Percentiles rank a stretch among this genome's conserved stretches.
These are phyloP conservation scores for Digitaria exilis DNA, from an alignment of 202 grass and related monocot genomes.

Conservation along the genomic window DNA sequence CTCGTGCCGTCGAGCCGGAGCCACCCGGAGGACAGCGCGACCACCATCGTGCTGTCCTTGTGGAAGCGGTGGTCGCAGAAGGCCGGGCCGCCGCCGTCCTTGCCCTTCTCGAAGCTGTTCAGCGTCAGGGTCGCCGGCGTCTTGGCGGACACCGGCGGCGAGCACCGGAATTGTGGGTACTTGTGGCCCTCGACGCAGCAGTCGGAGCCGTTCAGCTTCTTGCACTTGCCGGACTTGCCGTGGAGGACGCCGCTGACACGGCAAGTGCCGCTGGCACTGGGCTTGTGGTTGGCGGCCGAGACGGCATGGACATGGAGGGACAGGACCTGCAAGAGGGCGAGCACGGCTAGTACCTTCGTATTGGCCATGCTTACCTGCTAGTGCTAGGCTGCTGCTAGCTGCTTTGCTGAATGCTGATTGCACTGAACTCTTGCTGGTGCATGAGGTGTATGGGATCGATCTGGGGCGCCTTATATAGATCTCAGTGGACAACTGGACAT, in stretches of 20 bases:
- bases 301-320: constrained; percentile 35
- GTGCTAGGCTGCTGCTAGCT: too few species aligned
- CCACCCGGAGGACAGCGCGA: constrained; percentile 36
- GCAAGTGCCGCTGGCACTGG: constrained; percentile 32
- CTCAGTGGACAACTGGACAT: background rate
- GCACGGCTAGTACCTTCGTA: constrained; percentile 19
- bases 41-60: constrained; percentile 35
- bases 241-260: constrained; percentile 47
- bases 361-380: constrained; percentile 10
- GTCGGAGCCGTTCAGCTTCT: constrained; percentile 23
- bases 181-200: constrained; percentile 41
- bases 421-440: background rate
- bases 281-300: background rate
- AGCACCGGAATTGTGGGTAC: constrained; percentile 63
- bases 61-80: constrained; percentile 44
- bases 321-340: constrained; percentile 44
- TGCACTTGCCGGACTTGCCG: constrained; percentile 54
- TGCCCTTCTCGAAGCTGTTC: constrained; percentile 44
- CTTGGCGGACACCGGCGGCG: constrained; percentile 40
- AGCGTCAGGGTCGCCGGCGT: constrained; percentile 51
- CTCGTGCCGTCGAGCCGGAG: background rate
- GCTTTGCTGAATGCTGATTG: background rate
- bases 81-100: constrained; percentile 41
- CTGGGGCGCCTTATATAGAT: background rate
- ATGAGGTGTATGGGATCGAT: background rate